Percentiles rank a stretch among this genome's conserved stretches.
These are phyloP conservation scores for Hortiboletus campestris DNA, from an alignment of 768 basidiomycete species.

Conservation along the genomic window DNA sequence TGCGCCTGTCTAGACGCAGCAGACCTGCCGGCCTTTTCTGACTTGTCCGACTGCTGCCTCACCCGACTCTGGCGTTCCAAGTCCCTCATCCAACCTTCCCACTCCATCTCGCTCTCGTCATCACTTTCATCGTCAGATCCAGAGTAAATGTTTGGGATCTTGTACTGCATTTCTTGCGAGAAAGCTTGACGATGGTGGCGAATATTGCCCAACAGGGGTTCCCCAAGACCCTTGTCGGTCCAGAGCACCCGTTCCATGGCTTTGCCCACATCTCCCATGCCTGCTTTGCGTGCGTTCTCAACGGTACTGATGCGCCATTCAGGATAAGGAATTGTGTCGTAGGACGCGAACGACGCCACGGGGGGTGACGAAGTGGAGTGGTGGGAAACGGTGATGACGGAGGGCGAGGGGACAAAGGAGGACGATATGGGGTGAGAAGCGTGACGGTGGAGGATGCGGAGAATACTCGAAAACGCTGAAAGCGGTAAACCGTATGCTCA, in stretches of 20 bases:
- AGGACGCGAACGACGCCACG: conserved; percentile 24
- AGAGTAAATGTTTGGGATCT: conserved; percentile 2
- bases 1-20: background rate
- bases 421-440: conserved; percentile 35
- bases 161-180: conserved; percentile 25
- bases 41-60: conserved; percentile 10
- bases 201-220: conserved; percentile 20
- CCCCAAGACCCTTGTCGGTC: conserved; percentile 26
- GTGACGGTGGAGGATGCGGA: conserved; percentile 52
- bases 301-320: conserved; percentile 61
- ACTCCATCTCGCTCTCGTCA: conserved; percentile 56
- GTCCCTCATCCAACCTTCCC: conserved; percentile 67
- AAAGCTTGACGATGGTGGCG: conserved; percentile 23
- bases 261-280: conserved; percentile 54
- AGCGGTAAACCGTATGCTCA: no score
- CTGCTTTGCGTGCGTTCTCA: conserved; percentile 52
- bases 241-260: conserved; percentile 50
- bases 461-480: conserved; percentile 48
- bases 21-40: background rate
- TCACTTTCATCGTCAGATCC: conserved; percentile 38
- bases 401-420: conserved; percentile 40
- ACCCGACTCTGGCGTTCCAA: conserved; percentile 38
- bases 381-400: conserved; percentile 59
- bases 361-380: conserved; percentile 8
- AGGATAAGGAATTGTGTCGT: conserved; percentile 52